Evolutionary conservation across 2,329 filamentous ascomycete species (phyloP).

Genomic region (Bimuria novae-zelandiae): DNA sequence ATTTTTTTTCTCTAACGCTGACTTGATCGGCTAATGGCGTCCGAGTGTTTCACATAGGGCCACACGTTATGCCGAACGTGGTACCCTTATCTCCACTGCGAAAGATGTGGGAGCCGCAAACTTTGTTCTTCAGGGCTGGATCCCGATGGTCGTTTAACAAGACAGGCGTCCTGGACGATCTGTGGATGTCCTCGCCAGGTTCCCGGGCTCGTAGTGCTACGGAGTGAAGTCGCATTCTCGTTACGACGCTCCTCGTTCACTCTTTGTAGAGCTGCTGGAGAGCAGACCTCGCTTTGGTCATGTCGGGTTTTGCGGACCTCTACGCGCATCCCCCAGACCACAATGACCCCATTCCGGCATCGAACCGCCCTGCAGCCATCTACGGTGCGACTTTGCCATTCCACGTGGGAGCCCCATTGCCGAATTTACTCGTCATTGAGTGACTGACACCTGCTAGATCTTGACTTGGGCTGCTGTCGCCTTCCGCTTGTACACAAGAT

Average conservation of each 20-base stretch:
- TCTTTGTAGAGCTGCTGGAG: neutral
- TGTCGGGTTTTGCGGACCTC: slow-evolving; percentile 8
- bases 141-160: too few species aligned
- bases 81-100: neutral
- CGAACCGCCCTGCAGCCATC: slow-evolving; percentile 27
- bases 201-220: neutral
- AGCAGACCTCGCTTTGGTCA: neutral
- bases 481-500: slow-evolving; percentile 34
- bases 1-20: neutral
- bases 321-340: slow-evolving; percentile 29
- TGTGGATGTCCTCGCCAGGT: too few species aligned
- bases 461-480: slow-evolving; percentile 31
- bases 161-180: too few species aligned
- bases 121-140: neutral
- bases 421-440: neutral
- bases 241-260: neutral
- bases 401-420: slow-evolving; percentile 20
- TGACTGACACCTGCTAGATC: slow-evolving; percentile 20
- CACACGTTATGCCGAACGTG: neutral
- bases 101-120: neutral
- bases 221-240: neutral
- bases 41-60: slow-evolving; percentile 2
- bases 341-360: slow-evolving; percentile 25
- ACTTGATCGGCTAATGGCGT: neutral
- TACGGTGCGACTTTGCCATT: slow-evolving; percentile 36